phyloP scores from a whole-genome alignment of 2,329 filamentous ascomycete genomes.

The Gliomastix tumulicola region DNA sequence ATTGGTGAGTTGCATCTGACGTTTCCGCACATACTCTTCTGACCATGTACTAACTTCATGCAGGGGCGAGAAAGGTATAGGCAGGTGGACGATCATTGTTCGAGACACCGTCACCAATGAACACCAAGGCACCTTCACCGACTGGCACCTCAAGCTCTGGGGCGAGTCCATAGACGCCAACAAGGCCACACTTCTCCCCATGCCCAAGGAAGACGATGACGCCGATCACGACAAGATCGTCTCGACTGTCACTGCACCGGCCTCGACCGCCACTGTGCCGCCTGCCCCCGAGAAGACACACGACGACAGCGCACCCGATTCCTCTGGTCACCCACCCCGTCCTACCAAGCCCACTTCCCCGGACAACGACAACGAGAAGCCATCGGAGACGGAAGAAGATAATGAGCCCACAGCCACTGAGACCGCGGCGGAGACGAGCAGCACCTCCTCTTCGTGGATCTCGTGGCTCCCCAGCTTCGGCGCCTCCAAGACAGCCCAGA shows the following conservation, averaged over 20 bases:
- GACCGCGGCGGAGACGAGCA: constrained; percentile 21
- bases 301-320: constrained; percentile 25
- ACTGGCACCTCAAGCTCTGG: constrained; percentile 94
- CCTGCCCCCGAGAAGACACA: constrained; percentile 34
- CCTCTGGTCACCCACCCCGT: constrained; percentile 59
- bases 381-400: constrained; percentile 10
- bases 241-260: constrained; percentile 27
- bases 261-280: constrained; percentile 56
- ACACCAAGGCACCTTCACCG: constrained; percentile 69
- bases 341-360: constrained; percentile 39
- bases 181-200: constrained; percentile 67
- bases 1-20: constrained; percentile 78
- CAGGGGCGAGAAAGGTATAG: constrained; percentile 81
- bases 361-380: constrained; percentile 3
- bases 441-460: constrained; percentile 58
- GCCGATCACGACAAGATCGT: constrained; percentile 65
- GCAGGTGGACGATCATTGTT: constrained; percentile 85
- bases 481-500: constrained; percentile 76
- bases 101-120: constrained; percentile 78
- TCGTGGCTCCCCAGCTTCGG: constrained; percentile 90
- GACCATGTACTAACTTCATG: constrained; percentile 18
- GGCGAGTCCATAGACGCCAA: constrained; percentile 75
- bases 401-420: constrained; percentile 19
- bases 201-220: constrained; percentile 79
- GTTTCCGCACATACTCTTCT: background rate